Percentiles rank a stretch among this genome's conserved stretches.
These are phyloP conservation scores for Sugiyamaella lignohabitans DNA, from an alignment of 805 yeast species.

Conservation along the genomic window DNA sequence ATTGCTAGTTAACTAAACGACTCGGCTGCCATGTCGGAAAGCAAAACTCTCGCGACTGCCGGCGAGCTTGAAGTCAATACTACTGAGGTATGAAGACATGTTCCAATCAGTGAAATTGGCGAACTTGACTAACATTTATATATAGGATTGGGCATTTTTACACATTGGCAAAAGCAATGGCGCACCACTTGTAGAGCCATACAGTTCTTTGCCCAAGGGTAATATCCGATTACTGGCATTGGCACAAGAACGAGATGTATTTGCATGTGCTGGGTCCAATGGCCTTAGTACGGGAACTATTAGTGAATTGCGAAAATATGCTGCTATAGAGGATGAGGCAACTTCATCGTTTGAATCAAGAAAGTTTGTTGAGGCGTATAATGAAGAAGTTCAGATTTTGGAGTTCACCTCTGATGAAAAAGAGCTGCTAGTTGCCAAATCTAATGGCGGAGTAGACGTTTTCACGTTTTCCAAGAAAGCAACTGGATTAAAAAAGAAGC, in stretches of 20 bases:
- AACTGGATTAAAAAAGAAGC: neutral
- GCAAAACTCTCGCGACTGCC: too few species aligned
- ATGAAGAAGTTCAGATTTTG: conserved; percentile 14
- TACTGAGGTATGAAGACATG: neutral
- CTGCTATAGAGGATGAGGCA: neutral
- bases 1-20: too few species aligned
- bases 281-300: conserved; percentile 20
- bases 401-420: conserved; percentile 24
- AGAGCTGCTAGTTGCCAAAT: conserved; percentile 14
- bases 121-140: neutral
- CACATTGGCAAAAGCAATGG: conserved; percentile 12
- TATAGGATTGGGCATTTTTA: conserved; percentile 23
- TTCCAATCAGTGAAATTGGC: neutral
- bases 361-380: neutral
- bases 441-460: conserved; percentile 13
- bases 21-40: too few species aligned
- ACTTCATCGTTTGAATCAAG: neutral
- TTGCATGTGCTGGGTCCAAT: conserved; percentile 21
- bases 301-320: conserved; percentile 16
- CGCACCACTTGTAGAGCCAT: conserved; percentile 9
- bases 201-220: conserved; percentile 17
- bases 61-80: neutral
- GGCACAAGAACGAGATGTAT: conserved; percentile 21
- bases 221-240: conserved; percentile 22
- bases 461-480: conserved; percentile 3